Evolutionary conservation across 495 filamentous ascomycete genomes (phyloP).

Genomic region (Neurospora intermedia): DNA sequence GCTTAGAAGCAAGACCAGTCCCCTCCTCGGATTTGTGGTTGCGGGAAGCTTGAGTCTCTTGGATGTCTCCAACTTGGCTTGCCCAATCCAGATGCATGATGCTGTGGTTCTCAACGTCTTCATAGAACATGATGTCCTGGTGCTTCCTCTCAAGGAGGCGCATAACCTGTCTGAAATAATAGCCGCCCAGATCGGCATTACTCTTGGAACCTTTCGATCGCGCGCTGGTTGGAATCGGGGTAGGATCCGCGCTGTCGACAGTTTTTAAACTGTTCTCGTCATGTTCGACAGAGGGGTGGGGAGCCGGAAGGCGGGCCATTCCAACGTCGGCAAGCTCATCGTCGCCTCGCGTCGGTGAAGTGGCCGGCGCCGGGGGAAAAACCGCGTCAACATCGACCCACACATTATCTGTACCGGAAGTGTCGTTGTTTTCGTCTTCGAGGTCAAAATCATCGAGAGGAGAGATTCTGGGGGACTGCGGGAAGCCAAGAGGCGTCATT

Average conservation of each 20-base stretch:
- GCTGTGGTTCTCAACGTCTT: conserved; percentile 6
- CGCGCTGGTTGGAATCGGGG: not conserved
- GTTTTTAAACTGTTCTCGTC: not conserved
- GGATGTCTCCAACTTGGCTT: not conserved
- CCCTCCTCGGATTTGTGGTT: not conserved
- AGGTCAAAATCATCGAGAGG: not conserved
- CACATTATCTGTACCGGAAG: not conserved
- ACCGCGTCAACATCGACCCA: not conserved
- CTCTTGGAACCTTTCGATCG: not conserved
- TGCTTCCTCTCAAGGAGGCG: conserved; percentile 6
- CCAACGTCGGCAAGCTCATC: not conserved
- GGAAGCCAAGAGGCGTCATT: not conserved
- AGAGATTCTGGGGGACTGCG: not conserved
- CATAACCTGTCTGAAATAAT: conserved; percentile 5
- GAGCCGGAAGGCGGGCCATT: not conserved
- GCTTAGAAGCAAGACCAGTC: not conserved
- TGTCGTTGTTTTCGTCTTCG: not conserved
- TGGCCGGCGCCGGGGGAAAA: not conserved
- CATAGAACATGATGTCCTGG: conserved; percentile 8
- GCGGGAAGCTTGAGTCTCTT: not conserved
- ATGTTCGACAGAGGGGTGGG: not conserved
- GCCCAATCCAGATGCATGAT: conserved; percentile 15
- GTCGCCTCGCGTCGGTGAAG: not conserved
- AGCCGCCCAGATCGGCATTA: conserved; percentile 5
- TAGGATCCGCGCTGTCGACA: not conserved